Base-by-base conservation (phyloP, 2,329 filamentous ascomycete species). In the Cercospora berteroae region DNA sequence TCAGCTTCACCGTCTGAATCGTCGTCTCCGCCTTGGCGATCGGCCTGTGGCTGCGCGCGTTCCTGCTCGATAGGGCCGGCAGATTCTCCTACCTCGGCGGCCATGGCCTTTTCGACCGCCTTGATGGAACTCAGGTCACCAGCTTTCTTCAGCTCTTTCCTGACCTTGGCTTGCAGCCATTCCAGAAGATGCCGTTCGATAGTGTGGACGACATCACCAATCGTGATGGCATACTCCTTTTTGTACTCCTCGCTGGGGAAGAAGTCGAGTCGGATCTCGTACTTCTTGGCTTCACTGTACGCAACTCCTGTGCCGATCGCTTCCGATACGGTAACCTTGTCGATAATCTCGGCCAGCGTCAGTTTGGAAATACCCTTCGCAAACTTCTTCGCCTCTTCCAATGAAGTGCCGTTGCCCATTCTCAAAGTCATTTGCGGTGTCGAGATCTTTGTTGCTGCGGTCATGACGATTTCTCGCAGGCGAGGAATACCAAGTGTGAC, bases 401-500 rank as follows among this genome's bases (percentile, higher is more conserved):
- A 82, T 1, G 88, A 84, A 39, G 97, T 81, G 74, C 93, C 90
- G 23, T 89, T 83, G 73, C 91, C 91, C 31, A 96, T 84, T 56
- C 91, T 86, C 18, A 98, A 83, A 0, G 92, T 95, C 93, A 96
- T 97, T 5, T 89, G 88, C 1, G 95, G 95, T 0, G 95, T 99
- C 44, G 93, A 91, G 70, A 98, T 97, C 56, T 90, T 87, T 61
- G 89, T 87, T 77, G 92, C 95, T 27, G 95, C 95, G 59, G 95
- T 98, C 95, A 99, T 99, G 72, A 99, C 87, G 74, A 99, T 97
- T 86, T 99, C 95, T 82, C 95, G 87, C 20, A 99, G 86, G 81
- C 95, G 93, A 67, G 95, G 95, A 77, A 99, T 98, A 92, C 95
- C 95, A 20, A 97, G 87, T 0, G 95, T 99, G 77, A 99, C 96